A percentile compares a stretch with the other conserved stretches of the same genome.
Conservation (phyloP, 768 basidiomycete species). For the Austroboletus festivus region DNA sequence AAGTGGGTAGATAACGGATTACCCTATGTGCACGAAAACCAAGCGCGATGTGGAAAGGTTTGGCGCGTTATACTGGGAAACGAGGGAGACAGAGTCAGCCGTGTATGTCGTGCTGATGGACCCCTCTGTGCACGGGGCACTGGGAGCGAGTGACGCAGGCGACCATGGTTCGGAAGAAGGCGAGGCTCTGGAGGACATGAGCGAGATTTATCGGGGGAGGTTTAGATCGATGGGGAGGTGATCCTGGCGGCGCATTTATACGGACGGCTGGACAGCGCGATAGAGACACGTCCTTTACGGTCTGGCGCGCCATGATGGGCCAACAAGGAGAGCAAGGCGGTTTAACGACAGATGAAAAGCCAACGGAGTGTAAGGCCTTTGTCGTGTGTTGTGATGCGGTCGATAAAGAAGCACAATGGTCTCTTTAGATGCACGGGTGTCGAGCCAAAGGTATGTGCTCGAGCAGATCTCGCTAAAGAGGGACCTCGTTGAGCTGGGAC, state of each 20-base stretch:
- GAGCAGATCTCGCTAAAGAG: slow-evolving; percentile 13
- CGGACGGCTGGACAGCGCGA: slow-evolving; percentile 16
- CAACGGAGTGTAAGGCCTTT: slow-evolving; percentile 24
- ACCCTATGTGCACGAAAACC: slow-evolving; percentile 70
- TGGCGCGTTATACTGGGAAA: slow-evolving; percentile 17
- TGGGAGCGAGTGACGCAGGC: slow-evolving; percentile 4
- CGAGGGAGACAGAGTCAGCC: slow-evolving; percentile 25
- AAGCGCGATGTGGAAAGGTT: slow-evolving; percentile 54
- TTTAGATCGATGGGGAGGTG: slow-evolving; percentile 3
- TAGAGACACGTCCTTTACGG: slow-evolving; percentile 16
- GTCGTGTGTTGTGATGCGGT: slow-evolving; percentile 24
- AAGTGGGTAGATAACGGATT: slow-evolving; percentile 7
- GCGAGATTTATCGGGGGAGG: slow-evolving; percentile 4
- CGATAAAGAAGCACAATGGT: slow-evolving; percentile 28
- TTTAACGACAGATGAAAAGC: slow-evolving; percentile 28
- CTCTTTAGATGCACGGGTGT: slow-evolving; percentile 11
- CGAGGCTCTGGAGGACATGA: slow-evolving; percentile 18
- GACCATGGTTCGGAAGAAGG: slow-evolving; percentile 9
- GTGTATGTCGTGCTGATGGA: slow-evolving; percentile 17
- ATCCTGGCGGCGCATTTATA: slow-evolving; percentile 26
- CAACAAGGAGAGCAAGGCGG: slow-evolving; percentile 16
- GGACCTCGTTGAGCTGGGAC: slow-evolving; percentile 15
- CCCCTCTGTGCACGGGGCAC: slow-evolving; percentile 16
- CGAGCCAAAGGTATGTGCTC: slow-evolving; percentile 14
- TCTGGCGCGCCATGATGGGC: slow-evolving; percentile 15